Evolutionary conservation across 176 grass and related monocot species (phyloP), one percentile per base, ranked within the genome.

Genomic region (Musa acuminata): DNA sequence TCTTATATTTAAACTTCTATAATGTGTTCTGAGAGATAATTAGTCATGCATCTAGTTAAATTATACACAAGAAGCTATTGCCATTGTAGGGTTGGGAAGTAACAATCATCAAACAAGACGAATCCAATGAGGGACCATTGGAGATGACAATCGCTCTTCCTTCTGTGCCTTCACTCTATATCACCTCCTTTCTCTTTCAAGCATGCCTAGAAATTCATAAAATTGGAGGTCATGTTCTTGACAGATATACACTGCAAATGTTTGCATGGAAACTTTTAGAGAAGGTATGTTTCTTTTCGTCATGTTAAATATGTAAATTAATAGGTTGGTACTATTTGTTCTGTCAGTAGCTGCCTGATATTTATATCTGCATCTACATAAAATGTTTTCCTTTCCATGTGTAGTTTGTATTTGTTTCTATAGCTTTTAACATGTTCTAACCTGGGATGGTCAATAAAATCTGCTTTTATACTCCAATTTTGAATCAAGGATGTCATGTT

Each of bases 131-230:
- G 35, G 96, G 82, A 13, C 83, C 81, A 53, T 66, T 95, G 80
- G 96, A 95, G 81, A 85, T 99, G 88, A 85, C 87, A 84, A 85
- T 99, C 80, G 78, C 86, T 75, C 96, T 99, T 87, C 96, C 96
- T 79, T 94, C 88, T 22, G 95, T 99, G 91, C 96, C 96, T 89
- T 99, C 96, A 21, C 68, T 89, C 73, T 91, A 99, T 70, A 83
- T 99, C 77, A 87, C 85, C 72, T 99, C 91, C 8, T 94, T 99
- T 82, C 76, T 99, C 80, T 99, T 93, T 81, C 84, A 89, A 91
- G 81, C 96, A 80, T 99, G 91, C 74, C 82, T 99, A 78, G 91
- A 99, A 75, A 91, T 99, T 76, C 88, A 99, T 85, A 94, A 88
- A 86, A 81, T 95, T 73, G 96, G 96, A 79, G 96, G 96, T 75